Base-by-base conservation (phyloP, 257 asterid genomes). In the Euphrasia confusa region DNA sequence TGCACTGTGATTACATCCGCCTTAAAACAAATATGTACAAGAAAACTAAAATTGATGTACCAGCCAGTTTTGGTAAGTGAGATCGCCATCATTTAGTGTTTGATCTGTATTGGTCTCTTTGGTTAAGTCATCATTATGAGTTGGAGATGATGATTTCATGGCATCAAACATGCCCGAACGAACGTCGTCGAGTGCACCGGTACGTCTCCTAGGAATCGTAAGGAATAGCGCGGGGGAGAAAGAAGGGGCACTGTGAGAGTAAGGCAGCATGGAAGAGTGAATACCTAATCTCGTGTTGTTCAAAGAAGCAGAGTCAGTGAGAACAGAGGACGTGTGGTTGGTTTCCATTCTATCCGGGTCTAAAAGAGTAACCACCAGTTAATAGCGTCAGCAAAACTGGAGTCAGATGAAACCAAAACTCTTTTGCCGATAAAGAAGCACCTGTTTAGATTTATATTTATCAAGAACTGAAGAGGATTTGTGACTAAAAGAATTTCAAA, bases 71-170 rank as follows among this genome's bases (percentile, higher is more conserved):
- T 67, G 65, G 74, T 81, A 86, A 63, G 84, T 81, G 69, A 72
- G 30, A 68, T 81, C 89, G 21, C 1, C 65, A 49, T 89, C 95
- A 66, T 53, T 77, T 59, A 77, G 54, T 4, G 84, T 50, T 26
- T 77, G 26, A 37, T 85, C 96, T 0, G 72, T 49, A 71, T 60
- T 73, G 30, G 75, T 47, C 33, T 81, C 90, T 70, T 72, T 81
- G 30, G 74, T 61, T 60, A 80, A 53, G 58, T 60, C 86, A 68
- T 71, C 78, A 68, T 71, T 79, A 61, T 92, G 91, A 68, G 99
- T 92, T 0, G 99, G 99, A 45, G 99, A 92, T 5, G 99, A 92
- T 8, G 96, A 80, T 74, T 71, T 89, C 99, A 92, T 92, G 54
- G 97, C 81, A 71, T 89, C 99, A 58, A 86, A 65, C 74, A 90